phyloP scores from a whole-genome alignment of 805 yeast species.

The Grigorovia humatica region DNA sequence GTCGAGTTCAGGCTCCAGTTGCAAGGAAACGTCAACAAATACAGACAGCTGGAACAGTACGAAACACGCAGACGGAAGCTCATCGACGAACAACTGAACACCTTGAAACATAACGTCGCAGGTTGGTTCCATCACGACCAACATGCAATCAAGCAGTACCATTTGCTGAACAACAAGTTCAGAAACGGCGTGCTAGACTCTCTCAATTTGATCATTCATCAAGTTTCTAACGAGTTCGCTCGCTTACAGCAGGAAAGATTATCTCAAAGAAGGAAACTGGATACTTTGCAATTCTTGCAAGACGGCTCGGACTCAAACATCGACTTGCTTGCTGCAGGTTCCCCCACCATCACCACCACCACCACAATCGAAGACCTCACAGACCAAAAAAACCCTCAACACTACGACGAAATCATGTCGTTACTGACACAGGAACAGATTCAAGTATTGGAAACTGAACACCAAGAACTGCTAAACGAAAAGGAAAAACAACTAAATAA shows the following conservation, averaged over 20 bases:
- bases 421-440: conserved; percentile 42
- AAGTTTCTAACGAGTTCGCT: conserved; percentile 37
- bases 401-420: conserved; percentile 28
- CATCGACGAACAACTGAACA: conserved; percentile 16
- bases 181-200: conserved; percentile 42
- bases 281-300: conserved; percentile 12
- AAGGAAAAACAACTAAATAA: conserved; percentile 53
- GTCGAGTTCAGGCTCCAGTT: conserved; percentile 43
- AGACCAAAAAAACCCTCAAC: conserved; percentile 23
- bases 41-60: conserved; percentile 40
- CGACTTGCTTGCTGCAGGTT: background rate
- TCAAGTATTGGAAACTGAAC: conserved; percentile 49
- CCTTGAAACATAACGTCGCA: conserved; percentile 13
- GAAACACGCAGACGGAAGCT: conserved; percentile 36
- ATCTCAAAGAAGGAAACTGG: conserved; percentile 29
- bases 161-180: conserved; percentile 33
- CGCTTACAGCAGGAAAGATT: conserved; percentile 40
- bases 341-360: background rate
- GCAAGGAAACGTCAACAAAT: conserved; percentile 41
- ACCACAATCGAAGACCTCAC: conserved; percentile 16
- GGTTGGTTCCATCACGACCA: background rate
- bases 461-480: conserved; percentile 40
- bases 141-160: conserved; percentile 11
- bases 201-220: conserved; percentile 35
- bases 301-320: background rate